Conservation (phyloP, 805 yeast species). For the Schwanniomyces vanrijiae region DNA sequence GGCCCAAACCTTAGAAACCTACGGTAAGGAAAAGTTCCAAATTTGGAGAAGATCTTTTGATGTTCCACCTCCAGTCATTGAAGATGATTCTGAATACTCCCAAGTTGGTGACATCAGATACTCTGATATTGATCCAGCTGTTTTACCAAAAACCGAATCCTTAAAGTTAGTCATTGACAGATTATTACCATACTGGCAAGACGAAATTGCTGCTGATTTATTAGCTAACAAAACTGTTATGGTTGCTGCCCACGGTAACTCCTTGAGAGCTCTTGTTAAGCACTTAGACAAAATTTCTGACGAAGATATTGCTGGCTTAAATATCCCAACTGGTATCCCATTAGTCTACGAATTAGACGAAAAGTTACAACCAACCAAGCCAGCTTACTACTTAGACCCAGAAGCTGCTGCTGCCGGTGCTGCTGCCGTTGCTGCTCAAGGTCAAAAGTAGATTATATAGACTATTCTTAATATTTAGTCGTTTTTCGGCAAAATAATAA, state of each 20-base stretch:
- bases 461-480: neutral
- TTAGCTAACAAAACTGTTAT: constrained; percentile 86
- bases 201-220: constrained; percentile 81
- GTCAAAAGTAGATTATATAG: constrained; percentile 39
- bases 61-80: constrained; percentile 91
- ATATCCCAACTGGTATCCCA: constrained; percentile 98
- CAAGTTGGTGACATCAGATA: constrained; percentile 87
- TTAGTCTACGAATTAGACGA: constrained; percentile 93
- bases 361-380: constrained; percentile 83
- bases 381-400: constrained; percentile 96
- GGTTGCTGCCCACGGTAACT: constrained; percentile 98
- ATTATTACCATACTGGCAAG: constrained; percentile 96
- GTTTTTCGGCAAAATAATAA: neutral
- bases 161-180: constrained; percentile 93
- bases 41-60: constrained; percentile 97
- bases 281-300: constrained; percentile 93
- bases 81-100: constrained; percentile 73
- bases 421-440: constrained; percentile 98
- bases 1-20: constrained; percentile 84
- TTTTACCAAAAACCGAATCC: constrained; percentile 92
- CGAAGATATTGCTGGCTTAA: constrained; percentile 87
- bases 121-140: constrained; percentile 77
- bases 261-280: constrained; percentile 94
- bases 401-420: constrained; percentile 99
- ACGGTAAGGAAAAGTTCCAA: constrained; percentile 91